Percentiles rank a stretch among this genome's conserved stretches.
Evolutionary conservation across 163 green algal species (phyloP).

Genomic region (Scenedesmus sp.): DNA sequence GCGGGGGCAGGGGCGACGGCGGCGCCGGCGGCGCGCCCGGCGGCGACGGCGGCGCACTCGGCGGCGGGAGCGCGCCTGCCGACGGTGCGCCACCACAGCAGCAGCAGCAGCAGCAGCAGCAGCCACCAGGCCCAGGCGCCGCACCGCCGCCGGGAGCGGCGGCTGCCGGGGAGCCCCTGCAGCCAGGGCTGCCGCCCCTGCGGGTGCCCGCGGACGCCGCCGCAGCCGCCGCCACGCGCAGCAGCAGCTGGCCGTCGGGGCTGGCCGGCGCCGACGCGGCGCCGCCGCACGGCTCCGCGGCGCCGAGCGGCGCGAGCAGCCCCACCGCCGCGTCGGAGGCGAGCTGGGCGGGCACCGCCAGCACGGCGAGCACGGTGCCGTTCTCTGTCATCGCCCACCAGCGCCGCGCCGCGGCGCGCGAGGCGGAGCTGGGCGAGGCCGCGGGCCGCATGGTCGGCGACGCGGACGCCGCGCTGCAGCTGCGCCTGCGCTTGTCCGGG

Average conservation of each 20-base stretch:
- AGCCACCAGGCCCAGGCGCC: neutral
- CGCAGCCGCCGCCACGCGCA: too few species aligned
- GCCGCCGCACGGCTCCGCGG: too few species aligned
- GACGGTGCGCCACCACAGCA: neutral
- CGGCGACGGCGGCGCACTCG: neutral
- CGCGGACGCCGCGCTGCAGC: constrained; percentile 18
- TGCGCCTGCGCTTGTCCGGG: neutral
- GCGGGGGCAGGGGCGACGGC: neutral
- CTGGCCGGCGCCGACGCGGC: neutral
- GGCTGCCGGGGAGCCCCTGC: neutral
- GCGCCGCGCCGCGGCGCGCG: neutral
- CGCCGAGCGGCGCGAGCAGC: constrained; percentile 15
- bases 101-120: constrained; percentile 17
- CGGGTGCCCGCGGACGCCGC: too few species aligned
- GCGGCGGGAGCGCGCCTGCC: too few species aligned
- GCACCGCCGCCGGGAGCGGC: neutral
- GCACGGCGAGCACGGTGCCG: constrained; percentile 19
- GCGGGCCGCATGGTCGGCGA: neutral
- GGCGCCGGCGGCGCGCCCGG: neutral
- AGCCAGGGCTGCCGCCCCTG: neutral
- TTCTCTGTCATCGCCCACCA: constrained; percentile 39
- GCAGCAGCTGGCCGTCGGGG: neutral
- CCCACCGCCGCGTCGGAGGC: constrained; percentile 25
- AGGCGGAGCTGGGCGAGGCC: neutral
- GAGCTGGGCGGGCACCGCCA: constrained; percentile 8